phyloP scores from a whole-genome alignment of 257 asterid species.

The Coffea canephora region DNA sequence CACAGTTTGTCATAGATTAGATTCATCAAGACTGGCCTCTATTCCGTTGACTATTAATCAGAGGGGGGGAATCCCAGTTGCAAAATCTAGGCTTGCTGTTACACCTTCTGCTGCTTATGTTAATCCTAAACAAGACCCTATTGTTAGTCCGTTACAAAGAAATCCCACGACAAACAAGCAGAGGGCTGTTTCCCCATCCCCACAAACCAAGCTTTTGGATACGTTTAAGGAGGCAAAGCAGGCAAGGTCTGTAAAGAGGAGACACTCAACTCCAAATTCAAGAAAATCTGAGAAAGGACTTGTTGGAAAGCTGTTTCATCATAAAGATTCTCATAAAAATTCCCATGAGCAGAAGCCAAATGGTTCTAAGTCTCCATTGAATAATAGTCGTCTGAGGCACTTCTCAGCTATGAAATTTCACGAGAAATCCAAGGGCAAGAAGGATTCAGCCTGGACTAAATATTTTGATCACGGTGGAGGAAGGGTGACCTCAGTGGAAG shows the following conservation, averaged over 20 bases:
- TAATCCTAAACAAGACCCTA: slow-evolving; percentile 34
- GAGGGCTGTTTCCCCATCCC: slow-evolving; percentile 74
- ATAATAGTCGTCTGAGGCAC: slow-evolving; percentile 27
- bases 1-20: slow-evolving; percentile 78
- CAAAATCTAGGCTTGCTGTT: slow-evolving; percentile 42
- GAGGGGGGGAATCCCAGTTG: slow-evolving; percentile 27
- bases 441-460: slow-evolving; percentile 39
- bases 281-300: slow-evolving; percentile 24
- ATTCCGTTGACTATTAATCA: slow-evolving; percentile 39
- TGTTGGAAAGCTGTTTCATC: slow-evolving; percentile 24
- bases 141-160: slow-evolving; percentile 40
- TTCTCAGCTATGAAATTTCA: slow-evolving; percentile 17
- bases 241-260: slow-evolving; percentile 55
- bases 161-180: slow-evolving; percentile 44
- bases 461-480: slow-evolving; percentile 38
- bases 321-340: slow-evolving; percentile 31
- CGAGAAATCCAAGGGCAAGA: slow-evolving; percentile 26
- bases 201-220: slow-evolving; percentile 56
- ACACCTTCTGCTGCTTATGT: slow-evolving; percentile 11
- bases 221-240: slow-evolving; percentile 83
- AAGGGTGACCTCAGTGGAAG: slow-evolving; percentile 34
- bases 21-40: slow-evolving; percentile 53
- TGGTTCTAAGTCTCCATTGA: slow-evolving; percentile 23
- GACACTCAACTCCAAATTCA: slow-evolving; percentile 40
- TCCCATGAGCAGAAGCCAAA: slow-evolving; percentile 16